Evolutionary conservation across 2,329 filamentous ascomycete genomes (phyloP), one percentile per base, ranked within the genome.

Genomic region (Aphanocladium album): DNA sequence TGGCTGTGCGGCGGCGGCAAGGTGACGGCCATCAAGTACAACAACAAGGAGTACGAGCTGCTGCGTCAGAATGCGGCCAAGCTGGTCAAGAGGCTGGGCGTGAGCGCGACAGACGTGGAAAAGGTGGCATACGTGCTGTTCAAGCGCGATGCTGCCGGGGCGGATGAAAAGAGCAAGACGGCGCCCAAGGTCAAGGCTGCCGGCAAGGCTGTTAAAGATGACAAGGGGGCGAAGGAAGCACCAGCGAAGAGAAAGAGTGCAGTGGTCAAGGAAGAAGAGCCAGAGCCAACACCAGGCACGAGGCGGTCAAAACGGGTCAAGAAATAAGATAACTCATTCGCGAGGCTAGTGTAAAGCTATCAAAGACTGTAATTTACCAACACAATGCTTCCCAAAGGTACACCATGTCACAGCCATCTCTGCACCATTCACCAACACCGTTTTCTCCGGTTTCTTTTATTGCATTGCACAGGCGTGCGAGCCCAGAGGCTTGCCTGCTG

Each of bases 71-170:
- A 70, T 5, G 70, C 73, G 56, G 77, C 80, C 1, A 69, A 72
- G 14, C 65, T 68, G 23, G 64, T 89, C 52, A 70, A 74, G 47
- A 77, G 83, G 50, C 75, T 89, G 8, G 73, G 71, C 5, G 82
- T 86, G 1, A 77, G 72, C 35, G 87, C 87, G 1, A 77, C 84
- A 45, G 84, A 90, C 37, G 74, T 88, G 5, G 89, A 92, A 72
- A 87, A 82, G 70, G 88, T 87, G 19, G 89, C 89, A 2, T 91
- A 86, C 69, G 88, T 90, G 11, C 70, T 90, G 54, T 82, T 89
- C 68, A 84, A 76, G 65, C 67, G 74, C 27, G 47, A 65, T 4
- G 63, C 12, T 4, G 37, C 45, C 49, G 35, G 27, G 39, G 59
- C 27, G 8, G 51, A 45, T 35, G 52, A n/a, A 43, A 27, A 54